These are phyloP conservation scores for Geotrichum klebahnii DNA, from an alignment of 1,139 yeast genomes.

Conservation along the genomic window DNA sequence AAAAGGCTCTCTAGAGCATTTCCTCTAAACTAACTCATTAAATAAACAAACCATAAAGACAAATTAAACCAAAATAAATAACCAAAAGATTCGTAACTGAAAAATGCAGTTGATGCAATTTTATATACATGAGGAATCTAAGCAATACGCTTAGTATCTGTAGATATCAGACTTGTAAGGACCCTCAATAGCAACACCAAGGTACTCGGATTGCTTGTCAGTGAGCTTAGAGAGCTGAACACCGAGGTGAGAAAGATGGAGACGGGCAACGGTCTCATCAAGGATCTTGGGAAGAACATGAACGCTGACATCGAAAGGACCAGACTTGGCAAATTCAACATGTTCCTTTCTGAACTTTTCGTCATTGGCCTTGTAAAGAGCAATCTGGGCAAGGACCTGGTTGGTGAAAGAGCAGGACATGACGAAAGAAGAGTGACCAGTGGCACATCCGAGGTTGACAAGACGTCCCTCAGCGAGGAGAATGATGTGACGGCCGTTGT, in stretches of 20 bases:
- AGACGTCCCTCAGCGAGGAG: slow-evolving; percentile 99
- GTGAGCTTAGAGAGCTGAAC: slow-evolving; percentile 80
- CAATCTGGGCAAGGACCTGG: slow-evolving; percentile 99
- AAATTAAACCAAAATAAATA: slow-evolving; percentile 11
- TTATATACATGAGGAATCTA: slow-evolving; percentile 18
- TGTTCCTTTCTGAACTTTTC: slow-evolving; percentile 70
- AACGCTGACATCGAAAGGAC: slow-evolving; percentile 88
- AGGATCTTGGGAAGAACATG: slow-evolving; percentile 97
- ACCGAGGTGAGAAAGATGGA: slow-evolving; percentile 94
- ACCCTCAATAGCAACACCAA: slow-evolving; percentile 89
- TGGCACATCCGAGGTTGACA: slow-evolving; percentile 99
- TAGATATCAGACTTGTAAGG: slow-evolving; percentile 98
- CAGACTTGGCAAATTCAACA: slow-evolving; percentile 91
- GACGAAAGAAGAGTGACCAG: slow-evolving; percentile 98
- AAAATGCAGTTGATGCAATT: slow-evolving; percentile 32
- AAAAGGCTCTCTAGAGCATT: neutral
- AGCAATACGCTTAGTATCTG: slow-evolving; percentile 78
- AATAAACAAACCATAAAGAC: slow-evolving; percentile 5
- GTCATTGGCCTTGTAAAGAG: slow-evolving; percentile 89
- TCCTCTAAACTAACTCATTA: slow-evolving; percentile 4
- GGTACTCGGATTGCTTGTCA: slow-evolving; percentile 85
- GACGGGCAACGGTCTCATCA: slow-evolving; percentile 98
- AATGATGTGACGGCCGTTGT: slow-evolving; percentile 89
- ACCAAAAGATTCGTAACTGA: slow-evolving; percentile 12
- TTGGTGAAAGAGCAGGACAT: slow-evolving; percentile 99